Conservation (phyloP, 192 early-diverging fungal species). For the Coemansia sp. region DNA sequence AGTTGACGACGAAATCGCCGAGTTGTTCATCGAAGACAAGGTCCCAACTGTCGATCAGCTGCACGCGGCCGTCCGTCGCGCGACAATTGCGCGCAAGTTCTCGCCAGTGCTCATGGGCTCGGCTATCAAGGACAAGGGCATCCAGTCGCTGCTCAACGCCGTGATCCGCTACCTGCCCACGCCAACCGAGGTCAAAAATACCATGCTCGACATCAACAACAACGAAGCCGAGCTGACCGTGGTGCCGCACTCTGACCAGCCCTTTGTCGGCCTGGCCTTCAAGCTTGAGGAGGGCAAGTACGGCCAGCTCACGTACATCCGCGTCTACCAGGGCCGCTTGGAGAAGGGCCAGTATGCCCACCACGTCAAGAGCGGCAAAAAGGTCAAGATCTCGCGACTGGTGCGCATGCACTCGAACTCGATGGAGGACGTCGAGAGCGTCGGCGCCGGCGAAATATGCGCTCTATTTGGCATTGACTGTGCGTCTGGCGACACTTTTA, state of each 20-base stretch:
- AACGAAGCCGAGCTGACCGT: conserved; percentile 60
- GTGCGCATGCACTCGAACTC: conserved; percentile 98
- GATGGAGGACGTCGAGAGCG: conserved; percentile 93
- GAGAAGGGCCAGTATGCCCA: conserved; percentile 81
- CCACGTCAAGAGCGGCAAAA: conserved; percentile 87
- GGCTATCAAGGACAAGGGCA: conserved; percentile 80
- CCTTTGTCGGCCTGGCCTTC: conserved; percentile 82
- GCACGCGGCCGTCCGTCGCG: conserved; percentile 67
- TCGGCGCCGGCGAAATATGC: conserved; percentile 95
- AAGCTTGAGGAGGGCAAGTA: conserved; percentile 92
- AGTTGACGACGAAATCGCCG: conserved; percentile 79
- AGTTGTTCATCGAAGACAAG: conserved; percentile 76
- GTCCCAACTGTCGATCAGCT: conserved; percentile 66
- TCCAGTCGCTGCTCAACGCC: conserved; percentile 72
- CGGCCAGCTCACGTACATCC: conserved; percentile 95
- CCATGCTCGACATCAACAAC: conserved; percentile 66
- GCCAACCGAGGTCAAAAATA: conserved; percentile 67
- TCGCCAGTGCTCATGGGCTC: conserved; percentile 83
- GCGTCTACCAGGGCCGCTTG: conserved; percentile 92
- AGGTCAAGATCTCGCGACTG: conserved; percentile 91
- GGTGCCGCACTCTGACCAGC: conserved; percentile 60
- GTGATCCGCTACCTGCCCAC: conserved; percentile 68
- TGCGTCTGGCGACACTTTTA: conserved; percentile 95
- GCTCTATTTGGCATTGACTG: conserved; percentile 98
- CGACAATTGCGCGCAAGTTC: conserved; percentile 74